Evolutionary conservation across 2,329 filamentous ascomycete species (phyloP).

Genomic region (Aspergillus fischeri): DNA sequence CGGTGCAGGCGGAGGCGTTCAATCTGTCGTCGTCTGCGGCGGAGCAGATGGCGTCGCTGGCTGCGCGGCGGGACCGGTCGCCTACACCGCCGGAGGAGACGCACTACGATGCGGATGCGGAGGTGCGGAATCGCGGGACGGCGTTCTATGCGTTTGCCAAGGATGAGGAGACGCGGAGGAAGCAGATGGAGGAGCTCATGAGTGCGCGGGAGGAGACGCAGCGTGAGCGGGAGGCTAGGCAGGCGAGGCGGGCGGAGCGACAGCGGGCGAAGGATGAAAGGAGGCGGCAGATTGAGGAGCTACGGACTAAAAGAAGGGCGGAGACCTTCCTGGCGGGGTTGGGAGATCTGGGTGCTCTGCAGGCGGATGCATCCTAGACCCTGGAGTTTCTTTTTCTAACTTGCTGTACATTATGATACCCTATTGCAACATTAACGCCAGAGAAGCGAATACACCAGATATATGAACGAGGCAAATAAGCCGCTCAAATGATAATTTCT

Average conservation of each 20-base stretch:
- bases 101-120: constrained; percentile 81
- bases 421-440: neutral
- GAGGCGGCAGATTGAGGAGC: constrained; percentile 46
- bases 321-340: constrained; percentile 66
- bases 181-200: constrained; percentile 73
- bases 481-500: neutral
- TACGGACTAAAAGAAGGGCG: constrained; percentile 63
- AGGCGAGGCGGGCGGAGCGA: constrained; percentile 56
- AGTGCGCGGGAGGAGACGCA: constrained; percentile 67
- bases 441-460: neutral
- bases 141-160: constrained; percentile 88
- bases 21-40: constrained; percentile 62
- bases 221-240: constrained; percentile 53
- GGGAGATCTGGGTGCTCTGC: constrained; percentile 31
- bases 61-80: constrained; percentile 71
- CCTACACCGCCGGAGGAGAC: constrained; percentile 72
- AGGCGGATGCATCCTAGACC: neutral
- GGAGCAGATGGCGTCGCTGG: constrained; percentile 72
- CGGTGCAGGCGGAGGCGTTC: constrained; percentile 80
- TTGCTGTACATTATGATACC: constrained; percentile 8
- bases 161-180: constrained; percentile 62
- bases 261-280: constrained; percentile 59
- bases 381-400: constrained; percentile 1
- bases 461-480: neutral
- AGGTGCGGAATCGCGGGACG: constrained; percentile 82